These are phyloP conservation scores for Closterium sp. DNA, from an alignment of 139 green algal species.

Conservation along the genomic window DNA sequence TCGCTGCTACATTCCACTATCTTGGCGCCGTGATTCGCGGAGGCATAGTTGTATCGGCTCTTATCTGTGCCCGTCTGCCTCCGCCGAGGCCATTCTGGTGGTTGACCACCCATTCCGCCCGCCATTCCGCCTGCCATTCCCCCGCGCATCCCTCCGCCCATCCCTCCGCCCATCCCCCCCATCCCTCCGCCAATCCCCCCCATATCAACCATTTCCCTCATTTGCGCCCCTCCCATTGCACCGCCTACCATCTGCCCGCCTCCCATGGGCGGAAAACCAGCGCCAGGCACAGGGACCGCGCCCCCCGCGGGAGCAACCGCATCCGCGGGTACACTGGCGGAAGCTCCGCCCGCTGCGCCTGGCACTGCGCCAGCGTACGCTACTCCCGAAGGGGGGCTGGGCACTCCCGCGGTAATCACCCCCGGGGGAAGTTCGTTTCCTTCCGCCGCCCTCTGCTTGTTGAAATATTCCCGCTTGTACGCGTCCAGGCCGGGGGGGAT, in stretches of 20 bases:
- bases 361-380: background rate
- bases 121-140: too few relatives aligned
- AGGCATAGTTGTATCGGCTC: conserved; percentile 39
- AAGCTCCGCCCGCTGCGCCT: background rate
- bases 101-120: background rate
- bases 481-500: background rate
- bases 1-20: conserved; percentile 45
- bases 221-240: background rate
- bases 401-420: background rate
- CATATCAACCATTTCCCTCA: background rate
- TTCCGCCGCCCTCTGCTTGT: background rate
- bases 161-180: background rate
- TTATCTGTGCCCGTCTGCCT: background rate
- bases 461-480: background rate
- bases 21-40: conserved; percentile 30
- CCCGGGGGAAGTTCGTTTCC: background rate
- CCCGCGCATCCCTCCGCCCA: too few relatives aligned
- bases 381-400: background rate
- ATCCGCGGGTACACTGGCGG: background rate
- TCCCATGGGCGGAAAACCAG: background rate
- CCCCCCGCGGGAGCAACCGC: background rate
- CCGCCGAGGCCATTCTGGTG: background rate
- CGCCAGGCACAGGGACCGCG: background rate
- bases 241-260: background rate
- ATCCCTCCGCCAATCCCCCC: background rate